Base-by-base conservation (phyloP, 148 eudicot species). In the Vaccinium darrowii region DNA sequence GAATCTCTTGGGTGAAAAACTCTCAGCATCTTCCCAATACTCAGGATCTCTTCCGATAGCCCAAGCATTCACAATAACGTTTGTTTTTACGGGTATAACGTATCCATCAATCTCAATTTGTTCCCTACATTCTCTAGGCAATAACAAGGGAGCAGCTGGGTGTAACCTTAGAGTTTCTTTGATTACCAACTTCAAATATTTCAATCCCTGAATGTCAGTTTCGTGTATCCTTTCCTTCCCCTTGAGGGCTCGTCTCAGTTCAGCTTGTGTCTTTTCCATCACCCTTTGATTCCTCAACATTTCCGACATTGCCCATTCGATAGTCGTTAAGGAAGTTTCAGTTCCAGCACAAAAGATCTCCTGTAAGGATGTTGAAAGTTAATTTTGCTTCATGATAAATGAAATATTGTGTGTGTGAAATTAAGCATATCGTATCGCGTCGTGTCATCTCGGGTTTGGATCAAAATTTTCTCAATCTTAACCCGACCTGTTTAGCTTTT, bases 21-120 rank as follows among this genome's bases (percentile, higher is more conserved):
- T 21, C 50, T 89, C 89, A 33, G 89, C 81, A 21, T 89, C 82
- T n/a, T 6, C 54, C 89, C 91, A 89, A 14, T 56, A 72, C 21
- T 84, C 78, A 21, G 88, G 87, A 60, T 87, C 86, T 74, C 87
- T 83, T 12, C 76, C 74, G 3, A 89, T 83, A 0, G 89, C 88
- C 91, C 91, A 87, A 0, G 81, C 88, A 74, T 89, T 89, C 9
- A 63, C 71, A n/a, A 63, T 23, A 7, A n/a, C 23, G 3, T 63
- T 63, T 8, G 71, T 63, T 63, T 63, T 23, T 63, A 63, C 71
- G 30, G 71, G 71, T n/a, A 63, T 63, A 69, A 54, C 63, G 51
- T 60, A 76, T 18, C 56, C 65, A 11, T 77, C n/a, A 10, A 84
- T 83, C 47, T 83, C n/a, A 33, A 77, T 50, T 15, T 16, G 19